Evolutionary conservation across 2,329 filamentous ascomycete species (phyloP).

Genomic region (Claviceps maximensis): DNA sequence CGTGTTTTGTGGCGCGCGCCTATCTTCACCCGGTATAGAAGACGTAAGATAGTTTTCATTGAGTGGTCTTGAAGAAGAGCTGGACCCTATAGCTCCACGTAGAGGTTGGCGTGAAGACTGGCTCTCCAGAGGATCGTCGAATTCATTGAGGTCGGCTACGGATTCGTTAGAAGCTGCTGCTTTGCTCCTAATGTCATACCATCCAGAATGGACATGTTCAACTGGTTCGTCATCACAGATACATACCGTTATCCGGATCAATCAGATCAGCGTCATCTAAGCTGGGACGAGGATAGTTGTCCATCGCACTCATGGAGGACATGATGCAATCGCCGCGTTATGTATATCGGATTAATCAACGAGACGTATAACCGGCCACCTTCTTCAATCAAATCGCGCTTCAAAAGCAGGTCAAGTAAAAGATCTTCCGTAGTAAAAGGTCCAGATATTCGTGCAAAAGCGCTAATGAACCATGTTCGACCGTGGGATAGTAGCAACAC

Average conservation of each 20-base stretch:
- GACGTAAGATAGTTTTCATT: conserved; percentile 79
- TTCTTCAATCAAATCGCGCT: not conserved
- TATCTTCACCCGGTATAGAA: conserved; percentile 83
- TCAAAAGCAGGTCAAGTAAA: not conserved
- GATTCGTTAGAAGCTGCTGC: conserved; percentile 1
- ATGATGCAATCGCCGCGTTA: conserved; percentile 17
- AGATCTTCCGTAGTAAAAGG: too few species aligned
- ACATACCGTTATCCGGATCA: conserved; percentile 63
- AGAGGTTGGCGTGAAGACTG: conserved; percentile 65
- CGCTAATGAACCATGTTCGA: not conserved
- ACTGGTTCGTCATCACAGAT: not conserved
- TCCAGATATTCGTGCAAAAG: not conserved
- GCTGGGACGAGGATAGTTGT: conserved; percentile 48
- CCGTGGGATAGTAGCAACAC: not conserved
- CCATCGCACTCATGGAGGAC: conserved; percentile 33
- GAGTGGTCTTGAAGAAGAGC: conserved; percentile 40
- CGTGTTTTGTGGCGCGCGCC: conserved; percentile 76
- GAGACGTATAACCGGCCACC: not conserved
- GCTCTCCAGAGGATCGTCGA: conserved; percentile 68
- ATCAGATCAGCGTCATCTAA: conserved; percentile 59
- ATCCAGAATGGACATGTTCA: not conserved
- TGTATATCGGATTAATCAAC: not conserved
- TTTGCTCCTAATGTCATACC: not conserved
- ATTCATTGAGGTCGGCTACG: conserved; percentile 74
- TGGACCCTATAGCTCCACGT: conserved; percentile 66